These are phyloP conservation scores for Spongiforma sp. DNA, from an alignment of 1,284 basidiomycete genomes.

Conservation along the genomic window DNA sequence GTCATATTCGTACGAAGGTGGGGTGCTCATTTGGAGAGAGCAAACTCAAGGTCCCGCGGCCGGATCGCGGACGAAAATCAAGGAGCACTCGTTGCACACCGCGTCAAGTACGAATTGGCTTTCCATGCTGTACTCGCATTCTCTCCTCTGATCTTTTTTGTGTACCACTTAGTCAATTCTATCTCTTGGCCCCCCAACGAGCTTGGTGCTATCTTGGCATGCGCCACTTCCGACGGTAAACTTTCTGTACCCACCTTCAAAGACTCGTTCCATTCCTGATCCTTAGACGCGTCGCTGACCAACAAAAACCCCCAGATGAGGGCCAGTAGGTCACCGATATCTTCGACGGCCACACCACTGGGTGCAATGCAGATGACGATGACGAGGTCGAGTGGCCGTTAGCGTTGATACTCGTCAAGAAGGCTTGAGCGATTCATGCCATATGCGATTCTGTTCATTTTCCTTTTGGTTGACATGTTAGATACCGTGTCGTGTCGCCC, in stretches of 20 bases:
- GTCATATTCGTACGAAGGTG: slow-evolving; percentile 97
- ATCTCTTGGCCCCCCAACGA: slow-evolving; percentile 99
- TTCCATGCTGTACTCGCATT: neutral
- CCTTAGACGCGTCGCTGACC: neutral
- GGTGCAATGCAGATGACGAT: slow-evolving; percentile 82
- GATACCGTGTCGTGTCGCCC: too few species aligned
- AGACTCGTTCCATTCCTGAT: slow-evolving; percentile 52
- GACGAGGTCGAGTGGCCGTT: slow-evolving; percentile 80
- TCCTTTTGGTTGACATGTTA: too few species aligned
- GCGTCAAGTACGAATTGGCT: slow-evolving; percentile 74
- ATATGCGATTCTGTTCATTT: neutral
- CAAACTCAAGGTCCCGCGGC: slow-evolving; percentile 60
- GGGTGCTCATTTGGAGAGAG: slow-evolving; percentile 99
- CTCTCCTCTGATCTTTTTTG: neutral
- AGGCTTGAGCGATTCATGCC: slow-evolving; percentile 12
- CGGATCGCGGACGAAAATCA: slow-evolving; percentile 90
- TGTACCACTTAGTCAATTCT: slow-evolving; percentile 77
- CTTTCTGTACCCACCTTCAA: slow-evolving; percentile 98
- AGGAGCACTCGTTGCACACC: slow-evolving; percentile 94
- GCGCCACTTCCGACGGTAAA: slow-evolving; percentile 98
- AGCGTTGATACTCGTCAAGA: slow-evolving; percentile 64
- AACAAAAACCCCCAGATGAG: slow-evolving; percentile 68
- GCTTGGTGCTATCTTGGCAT: slow-evolving; percentile 95
- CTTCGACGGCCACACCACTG: slow-evolving; percentile 95
- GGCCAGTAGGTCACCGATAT: slow-evolving; percentile 96